phyloP scores from a whole-genome alignment of 306 rosid species.

The Dicorynia guianensis region DNA sequence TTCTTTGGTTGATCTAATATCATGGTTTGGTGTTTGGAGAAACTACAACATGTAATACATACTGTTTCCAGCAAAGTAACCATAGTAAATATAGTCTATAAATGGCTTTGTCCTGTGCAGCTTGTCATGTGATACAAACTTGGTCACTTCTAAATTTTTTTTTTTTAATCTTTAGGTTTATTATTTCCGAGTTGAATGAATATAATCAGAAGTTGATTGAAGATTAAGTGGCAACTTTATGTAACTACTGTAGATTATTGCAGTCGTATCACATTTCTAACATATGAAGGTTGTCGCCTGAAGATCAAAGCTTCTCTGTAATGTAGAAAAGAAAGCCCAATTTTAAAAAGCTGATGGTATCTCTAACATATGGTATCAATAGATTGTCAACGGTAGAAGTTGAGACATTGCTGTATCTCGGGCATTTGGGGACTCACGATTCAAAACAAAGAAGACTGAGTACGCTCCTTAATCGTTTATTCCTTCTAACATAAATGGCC shows the following conservation, averaged over 20 bases:
- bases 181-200: conserved; percentile 9
- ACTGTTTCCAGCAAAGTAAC: conserved; percentile 1
- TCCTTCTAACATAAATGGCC: conserved; percentile 24
- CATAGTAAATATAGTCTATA: not conserved
- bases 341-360: conserved; percentile 33
- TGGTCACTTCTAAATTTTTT: conserved; percentile 26
- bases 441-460: conserved; percentile 96
- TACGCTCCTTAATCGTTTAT: conserved; percentile 48
- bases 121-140: conserved; percentile 23
- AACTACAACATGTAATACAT: conserved; percentile 7
- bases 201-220: conserved; percentile 3
- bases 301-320: not conserved
- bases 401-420: conserved; percentile 98
- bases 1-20: conserved; percentile 17
- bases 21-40: conserved; percentile 17
- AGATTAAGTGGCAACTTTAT: not conserved
- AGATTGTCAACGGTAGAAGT: conserved; percentile 89
- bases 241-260: no score
- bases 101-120: not conserved
- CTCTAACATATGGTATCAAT: conserved; percentile 41
- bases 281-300: not conserved
- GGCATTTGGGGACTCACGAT: conserved; percentile 92
- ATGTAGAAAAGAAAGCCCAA: conserved; percentile 1
- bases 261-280: no score
- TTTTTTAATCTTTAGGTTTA: conserved; percentile 2